These are phyloP conservation scores for Aspergillus sp. DNA, from an alignment of 2,329 filamentous ascomycete genomes.

Conservation along the genomic window DNA sequence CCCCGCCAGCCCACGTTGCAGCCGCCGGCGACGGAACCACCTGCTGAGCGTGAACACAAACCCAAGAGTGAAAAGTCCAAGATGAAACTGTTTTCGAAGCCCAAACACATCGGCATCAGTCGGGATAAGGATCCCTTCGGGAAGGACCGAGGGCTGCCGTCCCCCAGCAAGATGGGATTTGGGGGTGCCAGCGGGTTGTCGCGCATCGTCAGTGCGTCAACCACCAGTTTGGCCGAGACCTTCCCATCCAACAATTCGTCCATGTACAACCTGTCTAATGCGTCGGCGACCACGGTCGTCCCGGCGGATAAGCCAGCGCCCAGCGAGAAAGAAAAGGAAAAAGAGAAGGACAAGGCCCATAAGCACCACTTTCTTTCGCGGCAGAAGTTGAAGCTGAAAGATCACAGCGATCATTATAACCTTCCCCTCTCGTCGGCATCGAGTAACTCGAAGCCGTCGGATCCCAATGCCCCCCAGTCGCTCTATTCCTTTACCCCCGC, in stretches of 20 bases:
- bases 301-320: slow-evolving; percentile 43
- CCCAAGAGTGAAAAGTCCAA: slow-evolving; percentile 60
- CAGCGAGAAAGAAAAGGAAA: slow-evolving; percentile 40
- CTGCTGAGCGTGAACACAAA: slow-evolving; percentile 45
- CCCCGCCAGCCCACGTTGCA: slow-evolving; percentile 48
- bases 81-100: slow-evolving; percentile 68
- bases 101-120: slow-evolving; percentile 62
- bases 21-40: slow-evolving; percentile 25
- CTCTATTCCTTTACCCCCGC: slow-evolving; percentile 65
- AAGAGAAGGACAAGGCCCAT: slow-evolving; percentile 45
- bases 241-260: slow-evolving; percentile 53
- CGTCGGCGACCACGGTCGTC: slow-evolving; percentile 60
- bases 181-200: slow-evolving; percentile 52
- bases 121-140: slow-evolving; percentile 52
- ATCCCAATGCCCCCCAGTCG: slow-evolving; percentile 61
- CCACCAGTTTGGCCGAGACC: slow-evolving; percentile 57
- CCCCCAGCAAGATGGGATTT: slow-evolving; percentile 56
- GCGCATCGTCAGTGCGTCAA: slow-evolving; percentile 58
- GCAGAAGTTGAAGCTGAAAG: slow-evolving; percentile 63
- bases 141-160: slow-evolving; percentile 54
- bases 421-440: slow-evolving; percentile 63
- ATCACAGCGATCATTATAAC: slow-evolving; percentile 56
- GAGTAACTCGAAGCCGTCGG: slow-evolving; percentile 62
- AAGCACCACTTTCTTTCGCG: slow-evolving; percentile 65
- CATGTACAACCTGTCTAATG: slow-evolving; percentile 60